Evolutionary conservation across 2,329 filamentous ascomycete genomes (phyloP).

Genomic region (Fusarium coffeatum): DNA sequence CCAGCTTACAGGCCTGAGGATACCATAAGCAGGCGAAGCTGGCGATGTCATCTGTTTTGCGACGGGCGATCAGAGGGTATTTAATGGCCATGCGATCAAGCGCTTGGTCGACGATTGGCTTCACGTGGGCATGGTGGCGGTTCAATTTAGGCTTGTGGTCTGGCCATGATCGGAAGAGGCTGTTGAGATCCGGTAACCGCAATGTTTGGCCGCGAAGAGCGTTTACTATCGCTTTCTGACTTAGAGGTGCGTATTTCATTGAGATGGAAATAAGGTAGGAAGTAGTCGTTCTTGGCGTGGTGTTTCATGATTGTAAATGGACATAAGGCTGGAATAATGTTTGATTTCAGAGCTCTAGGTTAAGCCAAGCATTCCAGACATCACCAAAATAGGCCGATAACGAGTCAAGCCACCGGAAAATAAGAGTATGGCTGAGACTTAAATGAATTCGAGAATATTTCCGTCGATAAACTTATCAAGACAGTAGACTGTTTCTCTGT

Average conservation of each 20-base stretch:
- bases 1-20: constrained; percentile 33
- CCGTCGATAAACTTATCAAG: too few relatives aligned
- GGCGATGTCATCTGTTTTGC: constrained; percentile 52
- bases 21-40: constrained; percentile 38
- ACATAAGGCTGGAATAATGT: background rate
- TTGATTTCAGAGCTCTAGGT: constrained; percentile 16
- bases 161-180: constrained; percentile 45
- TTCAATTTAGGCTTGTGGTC: constrained; percentile 33
- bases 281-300: background rate
- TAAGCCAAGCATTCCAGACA: constrained; percentile 8
- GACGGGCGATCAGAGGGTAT: constrained; percentile 42
- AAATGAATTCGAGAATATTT: background rate
- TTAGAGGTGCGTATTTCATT: constrained; percentile 37
- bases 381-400: background rate
- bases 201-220: constrained; percentile 47
- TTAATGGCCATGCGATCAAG: constrained; percentile 51
- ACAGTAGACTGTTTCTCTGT: background rate
- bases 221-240: constrained; percentile 35
- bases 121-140: constrained; percentile 35
- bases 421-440: background rate
- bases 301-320: background rate
- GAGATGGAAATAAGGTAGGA: background rate
- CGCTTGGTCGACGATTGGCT: constrained; percentile 35
- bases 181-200: constrained; percentile 44
- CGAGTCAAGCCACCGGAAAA: background rate